Base-by-base conservation (phyloP, 208 protist species). In the Entamoeba moshkovskii region DNA sequence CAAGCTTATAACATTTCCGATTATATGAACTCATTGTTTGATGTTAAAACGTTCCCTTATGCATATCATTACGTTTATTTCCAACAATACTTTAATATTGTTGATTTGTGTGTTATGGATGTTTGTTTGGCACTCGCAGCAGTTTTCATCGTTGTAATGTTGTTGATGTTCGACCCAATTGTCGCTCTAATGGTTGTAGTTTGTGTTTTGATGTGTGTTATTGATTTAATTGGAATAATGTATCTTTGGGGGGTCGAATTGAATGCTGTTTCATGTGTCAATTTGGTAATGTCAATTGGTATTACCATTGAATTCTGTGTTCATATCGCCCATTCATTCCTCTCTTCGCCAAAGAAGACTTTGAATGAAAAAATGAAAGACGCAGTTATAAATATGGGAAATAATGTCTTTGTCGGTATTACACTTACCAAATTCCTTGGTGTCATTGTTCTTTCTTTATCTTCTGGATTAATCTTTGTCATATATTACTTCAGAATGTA, bases 301-400 rank as follows among this genome's bases (percentile, higher is more conserved):
- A 97, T 97, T 18, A 94, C 95, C 11, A 95, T 97, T 22, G 96
- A 97, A 94, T 97, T 97, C 44, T 96, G 95, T 95, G 96, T 97
- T 22, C 96, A 97, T 93, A 96, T 97, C 46, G 95, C 94, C 5
- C 46, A 66, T n/a, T 42, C 94, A 5, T 92, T 92, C 46, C 18
- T 92, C 11, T 96, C 94, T 18, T 52, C 47, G 18, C 49, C 93
- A 45, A 46, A 46, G 18, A 93, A 93, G 18, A 45, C 92, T 22
- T 25, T 25, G 13, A 95, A 92, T 42, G 29, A 66, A 92, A 6
- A 48, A 8, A 92, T 93, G 48, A 94, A 93, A n/a, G 91, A 93
- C 42, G 94, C 95, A 44, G 38, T 96, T 15, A 52, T 45, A 2
- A 95, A 96, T 85, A 94, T 97, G 47, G 96, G 96, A 92, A 59